Base-by-base conservation (phyloP, 1,284 basidiomycete genomes). In the Irpex rosettiformis region DNA sequence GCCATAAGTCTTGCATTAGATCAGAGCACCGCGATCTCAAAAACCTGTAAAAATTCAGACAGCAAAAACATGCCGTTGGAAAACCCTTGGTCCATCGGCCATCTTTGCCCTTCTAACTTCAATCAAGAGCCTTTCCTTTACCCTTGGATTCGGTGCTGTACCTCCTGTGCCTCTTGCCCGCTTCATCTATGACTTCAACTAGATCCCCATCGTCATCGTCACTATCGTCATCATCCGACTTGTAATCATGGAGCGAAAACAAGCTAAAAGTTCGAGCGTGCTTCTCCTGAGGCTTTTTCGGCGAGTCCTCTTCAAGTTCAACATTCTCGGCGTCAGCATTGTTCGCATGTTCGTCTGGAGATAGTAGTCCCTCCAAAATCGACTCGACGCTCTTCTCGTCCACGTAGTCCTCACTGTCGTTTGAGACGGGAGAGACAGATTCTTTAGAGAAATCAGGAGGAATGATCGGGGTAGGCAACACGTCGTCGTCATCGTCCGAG, bases 341-440 rank as follows among this genome's bases (percentile, higher is more conserved):
- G 18, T 45, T 6, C 10, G 43, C 7, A 7, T 18, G 43, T 11
- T 45, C 33, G 33, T 25, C 48, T 8, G 24, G 11, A n/a, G 21
- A 8, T 11, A 24, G 24, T 11, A 24, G 48, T 27, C 43, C 48
- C 10, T 51, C 48, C 10, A 51, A 22, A 51, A 51, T 51, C 7
- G 48, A 51, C 27, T 51, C 48, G 24, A 27, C 48, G 48, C 48
- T 51, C 22, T 51, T 51, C 48, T 51, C 48, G 48, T 27, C 25
- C 6, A 51, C 27, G 24, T 51, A 24, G 48, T 37, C 43, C 43
- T 51, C 48, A 11, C n/a, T n/a, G n/a, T 28, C 48, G 22, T 8
- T 10, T 7, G 22, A 25, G 24, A 8, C 27, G 7, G 22, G 48
- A 2, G 48, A 16, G 11, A n/a, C 13, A 51, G 13, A 7, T 21